phyloP scores from a whole-genome alignment of 2,329 filamentous ascomycete genomes.

The Fusarium kyushuense region DNA sequence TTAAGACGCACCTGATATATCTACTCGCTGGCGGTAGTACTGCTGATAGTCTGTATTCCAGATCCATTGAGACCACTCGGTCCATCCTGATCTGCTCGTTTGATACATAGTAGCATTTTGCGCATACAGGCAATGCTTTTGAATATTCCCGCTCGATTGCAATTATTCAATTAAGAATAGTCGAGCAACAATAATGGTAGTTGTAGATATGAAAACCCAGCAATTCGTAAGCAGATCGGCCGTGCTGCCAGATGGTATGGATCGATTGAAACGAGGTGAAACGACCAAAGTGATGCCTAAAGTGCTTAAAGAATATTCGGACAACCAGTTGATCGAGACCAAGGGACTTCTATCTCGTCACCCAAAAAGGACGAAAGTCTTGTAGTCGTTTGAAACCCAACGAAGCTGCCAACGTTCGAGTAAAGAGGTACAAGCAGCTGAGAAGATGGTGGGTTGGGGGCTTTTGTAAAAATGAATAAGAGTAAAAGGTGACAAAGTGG shows the following conservation, averaged over 20 bases:
- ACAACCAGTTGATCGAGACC: not conserved
- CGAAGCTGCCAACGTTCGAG: conserved; percentile 27
- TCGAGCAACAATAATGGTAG: not conserved
- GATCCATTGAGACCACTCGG: conserved; percentile 48
- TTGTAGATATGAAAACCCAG: conserved; percentile 1
- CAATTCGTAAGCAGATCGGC: not conserved
- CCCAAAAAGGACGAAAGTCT: conserved; percentile 21
- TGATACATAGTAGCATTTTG: conserved; percentile 49
- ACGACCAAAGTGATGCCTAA: not conserved
- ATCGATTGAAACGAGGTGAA: not conserved
- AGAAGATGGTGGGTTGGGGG: conserved; percentile 44
- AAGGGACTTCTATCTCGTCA: conserved; percentile 3
- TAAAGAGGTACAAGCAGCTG: conserved; percentile 18
- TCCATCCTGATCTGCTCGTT: conserved; percentile 40
- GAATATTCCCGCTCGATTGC: conserved; percentile 15
- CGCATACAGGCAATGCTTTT: conserved; percentile 28
- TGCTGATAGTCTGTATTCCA: conserved; percentile 44
- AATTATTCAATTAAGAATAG: not conserved
- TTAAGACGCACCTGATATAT: conserved; percentile 47
- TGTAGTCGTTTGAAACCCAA: conserved; percentile 20
- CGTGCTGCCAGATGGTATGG: not conserved
- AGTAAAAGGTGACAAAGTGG: conserved; percentile 11
- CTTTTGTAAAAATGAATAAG: conserved; percentile 44
- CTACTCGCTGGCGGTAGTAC: conserved; percentile 49
- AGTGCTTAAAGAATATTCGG: not conserved